Evolutionary conservation across 2,329 filamentous ascomycete genomes (phyloP), one percentile per base, ranked within the genome.

Genomic region (Paecilomyces niveus): DNA sequence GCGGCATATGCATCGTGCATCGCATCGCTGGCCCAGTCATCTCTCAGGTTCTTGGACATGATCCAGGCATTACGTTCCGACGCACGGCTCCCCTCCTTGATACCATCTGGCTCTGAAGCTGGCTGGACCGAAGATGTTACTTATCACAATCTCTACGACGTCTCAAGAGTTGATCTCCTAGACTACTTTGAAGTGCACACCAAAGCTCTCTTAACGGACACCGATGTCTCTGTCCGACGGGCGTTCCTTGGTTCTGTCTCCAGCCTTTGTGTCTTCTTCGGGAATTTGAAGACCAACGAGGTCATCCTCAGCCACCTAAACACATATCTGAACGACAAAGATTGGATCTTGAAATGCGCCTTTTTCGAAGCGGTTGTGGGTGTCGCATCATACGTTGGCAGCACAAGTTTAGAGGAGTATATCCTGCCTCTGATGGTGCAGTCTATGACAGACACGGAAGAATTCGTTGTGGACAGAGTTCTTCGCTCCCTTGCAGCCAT

Each of bases 361-460:
- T 97, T 97, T 70, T 97, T 99, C 68, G 92, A 96, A 68, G 90
- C 92, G 0, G 91, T 97, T 26, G 90, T 97, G 15, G 93, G 92
- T 3, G 92, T 99, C 63, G 90, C 92, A 3, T 85, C 90, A 1
- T 96, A 96, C 65, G 84, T 97, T 33, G 94, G 94, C 29, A 92
- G 89, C 60, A 89, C 87, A 33, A 95, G 88, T 64, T 77, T 99
- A 32, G 94, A 99, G 73, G 92, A 96, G 65, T 99, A 97, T 66
- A 96, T 97, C 63, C 77, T 99, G 26, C 94, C 95, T 0, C 80
- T 99, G 13, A 97, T 99, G 91, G 84, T 97, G 2, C 94, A 97
- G 72, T 93, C 94, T 7, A 79, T 99, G 66, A 91, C 92, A 0
- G 94, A 99, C 64, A 85, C 90, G 0, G 94, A 99, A 73, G 93